Conservation (phyloP, 805 yeast genomes). For the Torulaspora gathmanii region DNA sequence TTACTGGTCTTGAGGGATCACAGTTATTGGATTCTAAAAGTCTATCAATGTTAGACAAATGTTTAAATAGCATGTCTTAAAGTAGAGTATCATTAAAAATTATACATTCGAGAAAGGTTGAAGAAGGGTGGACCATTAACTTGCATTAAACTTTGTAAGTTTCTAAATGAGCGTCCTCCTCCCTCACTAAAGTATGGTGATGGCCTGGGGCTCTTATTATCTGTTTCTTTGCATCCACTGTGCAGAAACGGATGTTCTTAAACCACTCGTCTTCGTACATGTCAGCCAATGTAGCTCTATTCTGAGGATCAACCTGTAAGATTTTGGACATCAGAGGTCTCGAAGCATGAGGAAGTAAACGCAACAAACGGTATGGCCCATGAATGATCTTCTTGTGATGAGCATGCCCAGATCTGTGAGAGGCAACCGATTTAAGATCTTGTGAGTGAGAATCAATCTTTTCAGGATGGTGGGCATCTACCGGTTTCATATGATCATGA, state of each 20-base stretch:
- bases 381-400: conserved; percentile 55
- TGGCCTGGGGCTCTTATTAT: conserved; percentile 46
- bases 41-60: conserved; percentile 5
- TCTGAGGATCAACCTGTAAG: conserved; percentile 54
- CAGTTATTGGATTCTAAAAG: conserved; percentile 1
- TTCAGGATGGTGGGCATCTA: background rate
- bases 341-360: conserved; percentile 77
- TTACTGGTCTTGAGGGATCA: conserved; percentile 19
- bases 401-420: conserved; percentile 11
- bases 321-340: conserved; percentile 68
- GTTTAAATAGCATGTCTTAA: conserved; percentile 3
- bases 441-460: conserved; percentile 7
- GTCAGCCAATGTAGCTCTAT: conserved; percentile 64
- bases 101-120: background rate
- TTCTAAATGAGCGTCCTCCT: conserved; percentile 44
- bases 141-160: conserved; percentile 37
- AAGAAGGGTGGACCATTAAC: background rate
- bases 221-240: conserved; percentile 41
- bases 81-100: conserved; percentile 4
- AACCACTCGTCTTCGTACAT: conserved; percentile 71
- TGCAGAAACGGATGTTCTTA: conserved; percentile 55
- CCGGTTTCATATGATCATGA: background rate
- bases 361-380: conserved; percentile 78
- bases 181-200: conserved; percentile 46
- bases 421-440: conserved; percentile 19